Evolutionary conservation across 257 asterid genomes (phyloP), one percentile per base, ranked within the genome.

Genomic region (Leonotis leonurus): DNA sequence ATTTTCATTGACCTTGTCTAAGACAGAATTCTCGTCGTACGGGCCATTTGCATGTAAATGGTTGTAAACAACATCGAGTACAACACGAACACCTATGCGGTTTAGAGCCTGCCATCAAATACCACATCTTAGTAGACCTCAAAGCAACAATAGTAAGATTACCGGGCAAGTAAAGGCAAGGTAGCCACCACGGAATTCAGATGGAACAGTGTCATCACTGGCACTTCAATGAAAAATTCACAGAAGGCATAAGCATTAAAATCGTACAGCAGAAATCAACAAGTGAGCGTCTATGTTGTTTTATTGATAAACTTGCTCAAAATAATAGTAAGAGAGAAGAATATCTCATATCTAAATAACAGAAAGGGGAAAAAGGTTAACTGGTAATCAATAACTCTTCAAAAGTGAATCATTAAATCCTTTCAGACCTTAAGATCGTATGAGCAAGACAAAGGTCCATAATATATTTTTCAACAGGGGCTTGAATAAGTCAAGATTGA

Each of bases 181-280:
- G 80, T 83, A 92, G 74, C 93, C 89, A 32, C 99, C 97, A 68
- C 89, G 91, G 30, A 81, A 22, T 18, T 89, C 85, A 67, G 85
- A 84, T 70, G 78, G 85, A 64, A 86, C 90, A 27, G 95, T 83
- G 72, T 62, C 60, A 72, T 92, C 97, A 60, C 58, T 80, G 64
- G 89, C 86, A 55, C 98, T 92, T 84, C 73, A 62, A 70, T 35
- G 27, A 40, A 33, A 74, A 52, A 67, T 14, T 52, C 35, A 60
- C 20, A 54, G n/a, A 50, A 36, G 65, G 43, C 24, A 65, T 49
- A 21, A n/a, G n/a, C n/a, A n/a, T n/a, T n/a, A n/a, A n/a, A n/a
- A n/a, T n/a, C n/a, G n/a, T n/a, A n/a, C n/a, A n/a, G n/a, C n/a
- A n/a, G n/a, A n/a, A n/a, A n/a, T n/a, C n/a, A n/a, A 29, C 25